Evolutionary conservation across 1,284 basidiomycete species (phyloP).

Genomic region (Moesziomyces sp.): DNA sequence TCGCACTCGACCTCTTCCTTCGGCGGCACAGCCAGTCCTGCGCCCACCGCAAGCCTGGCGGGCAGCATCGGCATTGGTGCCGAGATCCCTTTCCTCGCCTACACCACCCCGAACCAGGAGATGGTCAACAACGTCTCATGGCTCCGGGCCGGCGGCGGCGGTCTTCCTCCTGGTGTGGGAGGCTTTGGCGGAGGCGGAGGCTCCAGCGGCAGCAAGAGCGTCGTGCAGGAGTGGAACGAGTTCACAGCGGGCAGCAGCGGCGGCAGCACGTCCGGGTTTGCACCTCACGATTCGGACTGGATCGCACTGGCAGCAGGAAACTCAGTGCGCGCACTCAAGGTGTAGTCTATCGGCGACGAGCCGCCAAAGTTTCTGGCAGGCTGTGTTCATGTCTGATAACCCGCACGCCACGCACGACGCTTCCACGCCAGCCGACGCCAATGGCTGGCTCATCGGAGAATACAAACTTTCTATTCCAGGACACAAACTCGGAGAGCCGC

Average conservation of each 20-base stretch:
- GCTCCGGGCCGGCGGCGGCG: conserved; percentile 50
- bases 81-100: conserved; percentile 64
- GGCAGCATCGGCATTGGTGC: conserved; percentile 56
- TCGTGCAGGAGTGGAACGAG: conserved; percentile 66
- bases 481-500: too few relatives aligned
- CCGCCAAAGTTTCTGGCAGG: neutral
- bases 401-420: neutral
- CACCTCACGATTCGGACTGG: conserved; percentile 50
- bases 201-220: conserved; percentile 43
- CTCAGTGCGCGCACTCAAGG: conserved; percentile 45
- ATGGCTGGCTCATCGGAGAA: too few relatives aligned
- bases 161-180: conserved; percentile 36
- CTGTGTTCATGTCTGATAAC: neutral
- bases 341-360: conserved; percentile 9
- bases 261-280: conserved; percentile 23
- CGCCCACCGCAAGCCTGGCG: conserved; percentile 37
- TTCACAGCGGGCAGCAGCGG: conserved; percentile 46
- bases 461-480: too few relatives aligned
- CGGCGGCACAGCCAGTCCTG: conserved; percentile 42
- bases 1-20: conserved; percentile 43
- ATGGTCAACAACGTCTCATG: conserved; percentile 67
- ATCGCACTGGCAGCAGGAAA: conserved; percentile 47
- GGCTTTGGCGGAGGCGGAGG: conserved; percentile 22
- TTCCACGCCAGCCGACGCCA: too few relatives aligned
- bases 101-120: conserved; percentile 58